These are phyloP conservation scores for Apiospora phragmitis DNA, from an alignment of 2,329 filamentous ascomycete genomes.

Conservation along the genomic window DNA sequence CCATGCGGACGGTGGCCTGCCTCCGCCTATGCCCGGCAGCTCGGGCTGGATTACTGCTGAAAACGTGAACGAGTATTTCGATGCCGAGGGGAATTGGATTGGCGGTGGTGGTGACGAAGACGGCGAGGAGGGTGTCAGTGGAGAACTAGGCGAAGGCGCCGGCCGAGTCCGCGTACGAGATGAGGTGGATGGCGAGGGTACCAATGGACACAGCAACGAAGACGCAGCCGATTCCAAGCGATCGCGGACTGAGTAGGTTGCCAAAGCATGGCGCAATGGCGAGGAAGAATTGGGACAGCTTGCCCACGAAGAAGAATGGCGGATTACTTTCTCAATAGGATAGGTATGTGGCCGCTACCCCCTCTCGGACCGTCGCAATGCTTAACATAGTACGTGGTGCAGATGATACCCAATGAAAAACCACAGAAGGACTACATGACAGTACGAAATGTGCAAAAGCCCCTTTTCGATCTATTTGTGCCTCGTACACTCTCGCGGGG, in stretches of 20 bases:
- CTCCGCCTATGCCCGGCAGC: conserved; percentile 71
- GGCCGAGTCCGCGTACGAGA: conserved; percentile 56
- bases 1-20: conserved; percentile 50
- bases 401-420: conserved; percentile 4
- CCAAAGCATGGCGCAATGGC: neutral
- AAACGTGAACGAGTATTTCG: conserved; percentile 83
- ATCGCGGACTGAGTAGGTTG: conserved; percentile 29
- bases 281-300: no score
- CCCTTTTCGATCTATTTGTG: neutral
- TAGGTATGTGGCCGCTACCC: neutral
- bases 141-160: conserved; percentile 63
- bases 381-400: neutral
- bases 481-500: neutral
- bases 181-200: conserved; percentile 51
- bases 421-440: neutral
- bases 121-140: conserved; percentile 36
- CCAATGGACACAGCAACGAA: conserved; percentile 41
- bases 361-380: neutral
- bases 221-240: conserved; percentile 37
- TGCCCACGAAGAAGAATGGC: neutral
- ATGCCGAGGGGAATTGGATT: conserved; percentile 79
- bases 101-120: conserved; percentile 34
- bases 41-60: conserved; percentile 89
- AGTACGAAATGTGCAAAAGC: neutral
- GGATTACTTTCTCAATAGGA: neutral